Percentiles rank a stretch among this genome's conserved stretches.
phyloP scores from a whole-genome alignment of 2,329 filamentous ascomycete genomes.

The Talaromyces funiculosus region DNA sequence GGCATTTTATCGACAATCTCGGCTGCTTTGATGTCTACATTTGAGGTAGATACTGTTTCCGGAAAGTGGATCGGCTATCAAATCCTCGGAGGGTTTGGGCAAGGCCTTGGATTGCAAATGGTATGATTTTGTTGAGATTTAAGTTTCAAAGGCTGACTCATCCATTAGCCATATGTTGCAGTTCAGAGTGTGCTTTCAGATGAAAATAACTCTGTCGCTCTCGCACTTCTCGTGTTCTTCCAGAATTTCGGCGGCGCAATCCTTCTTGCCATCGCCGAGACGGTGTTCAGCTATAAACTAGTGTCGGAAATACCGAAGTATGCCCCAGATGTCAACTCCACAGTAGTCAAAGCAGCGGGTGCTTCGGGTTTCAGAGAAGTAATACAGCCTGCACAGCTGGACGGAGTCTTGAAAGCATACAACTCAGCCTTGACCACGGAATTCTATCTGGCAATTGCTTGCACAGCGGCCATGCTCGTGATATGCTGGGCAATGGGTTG shows the following conservation, averaged over 20 bases:
- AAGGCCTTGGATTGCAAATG: slow-evolving; percentile 24
- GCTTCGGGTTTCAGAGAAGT: slow-evolving; percentile 19
- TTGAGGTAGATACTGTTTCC: slow-evolving; percentile 19
- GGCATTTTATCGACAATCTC: slow-evolving; percentile 17
- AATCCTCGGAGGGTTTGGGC: slow-evolving; percentile 23
- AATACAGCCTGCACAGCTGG: slow-evolving; percentile 14
- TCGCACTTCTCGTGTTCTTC: slow-evolving; percentile 13
- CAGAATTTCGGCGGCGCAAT: slow-evolving; percentile 3
- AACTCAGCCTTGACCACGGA: slow-evolving; percentile 20
- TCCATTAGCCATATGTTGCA: slow-evolving; percentile 15
- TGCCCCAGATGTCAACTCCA: slow-evolving; percentile 9
- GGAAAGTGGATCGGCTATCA: slow-evolving; percentile 30
- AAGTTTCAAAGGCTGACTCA: neutral
- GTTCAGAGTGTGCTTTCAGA: slow-evolving; percentile 18
- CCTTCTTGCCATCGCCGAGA: slow-evolving; percentile 14
- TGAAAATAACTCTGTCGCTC: slow-evolving; percentile 16
- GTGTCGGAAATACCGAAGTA: slow-evolving; percentile 11
- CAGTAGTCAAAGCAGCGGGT: slow-evolving; percentile 19
- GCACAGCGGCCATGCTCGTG: slow-evolving; percentile 20
- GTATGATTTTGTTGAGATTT: neutral
- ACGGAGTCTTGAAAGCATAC: slow-evolving; percentile 31
- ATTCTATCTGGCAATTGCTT: slow-evolving; percentile 22
- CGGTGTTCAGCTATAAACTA: slow-evolving; percentile 21
- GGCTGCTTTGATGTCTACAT: slow-evolving; percentile 25
- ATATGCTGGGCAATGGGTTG: neutral